These are phyloP conservation scores for Pistacia integerrima DNA, from an alignment of 345 rosid genomes.

Conservation along the genomic window DNA sequence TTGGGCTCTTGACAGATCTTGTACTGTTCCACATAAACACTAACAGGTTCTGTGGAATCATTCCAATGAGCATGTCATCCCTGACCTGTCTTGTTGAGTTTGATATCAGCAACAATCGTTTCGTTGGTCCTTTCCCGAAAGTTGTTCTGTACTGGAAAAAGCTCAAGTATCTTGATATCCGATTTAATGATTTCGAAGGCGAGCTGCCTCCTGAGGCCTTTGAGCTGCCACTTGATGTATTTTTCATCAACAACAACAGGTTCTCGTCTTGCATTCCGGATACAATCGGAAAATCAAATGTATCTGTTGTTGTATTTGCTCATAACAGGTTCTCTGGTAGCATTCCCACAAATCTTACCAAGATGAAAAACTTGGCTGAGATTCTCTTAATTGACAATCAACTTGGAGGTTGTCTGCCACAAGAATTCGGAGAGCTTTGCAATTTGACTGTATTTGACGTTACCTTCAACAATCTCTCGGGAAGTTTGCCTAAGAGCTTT, in stretches of 20 bases:
- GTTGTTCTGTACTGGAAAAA: constrained; percentile 59
- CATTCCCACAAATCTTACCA: constrained; percentile 66
- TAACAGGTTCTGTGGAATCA: constrained; percentile 78
- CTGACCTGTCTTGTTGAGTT: constrained; percentile 66
- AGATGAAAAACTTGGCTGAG: constrained; percentile 67
- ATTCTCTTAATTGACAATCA: constrained; percentile 51
- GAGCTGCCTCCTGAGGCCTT: constrained; percentile 55
- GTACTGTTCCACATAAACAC: constrained; percentile 74
- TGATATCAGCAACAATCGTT: constrained; percentile 82
- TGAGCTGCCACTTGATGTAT: constrained; percentile 53
- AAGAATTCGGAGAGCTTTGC: constrained; percentile 55
- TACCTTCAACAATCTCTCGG: constrained; percentile 51
- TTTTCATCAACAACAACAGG: constrained; percentile 79
- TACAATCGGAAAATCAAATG: constrained; percentile 59
- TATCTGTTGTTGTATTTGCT: constrained; percentile 63
- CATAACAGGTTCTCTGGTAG: constrained; percentile 71
- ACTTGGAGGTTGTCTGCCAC: constrained; percentile 74
- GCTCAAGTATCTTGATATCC: constrained; percentile 55
- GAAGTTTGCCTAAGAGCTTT: constrained; percentile 46
- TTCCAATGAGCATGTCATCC: constrained; percentile 57
- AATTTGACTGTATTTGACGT: constrained; percentile 61
- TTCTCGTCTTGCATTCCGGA: constrained; percentile 66
- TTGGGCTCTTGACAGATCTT: constrained; percentile 61
- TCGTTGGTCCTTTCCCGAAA: constrained; percentile 70
- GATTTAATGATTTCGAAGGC: constrained; percentile 84